Percentiles rank a stretch among this genome's conserved stretches.
phyloP scores from a whole-genome alignment of 2,329 filamentous ascomycete genomes.

The Diaporthe sp. region DNA sequence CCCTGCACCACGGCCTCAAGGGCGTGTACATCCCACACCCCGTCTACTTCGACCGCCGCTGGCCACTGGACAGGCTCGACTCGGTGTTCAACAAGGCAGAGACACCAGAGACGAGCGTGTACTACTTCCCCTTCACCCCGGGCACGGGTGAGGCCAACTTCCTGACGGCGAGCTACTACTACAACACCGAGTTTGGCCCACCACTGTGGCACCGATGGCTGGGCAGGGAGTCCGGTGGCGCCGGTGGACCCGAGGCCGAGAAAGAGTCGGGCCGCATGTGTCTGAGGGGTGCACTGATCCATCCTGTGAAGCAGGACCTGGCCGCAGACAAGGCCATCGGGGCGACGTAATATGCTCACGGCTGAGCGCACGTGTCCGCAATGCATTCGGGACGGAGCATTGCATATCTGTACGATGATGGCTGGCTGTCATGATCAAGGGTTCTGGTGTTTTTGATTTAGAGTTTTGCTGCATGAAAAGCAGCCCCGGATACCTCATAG shows the following conservation, averaged over 20 bases:
- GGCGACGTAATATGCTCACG: slow-evolving; percentile 23
- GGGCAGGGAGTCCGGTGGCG: slow-evolving; percentile 65
- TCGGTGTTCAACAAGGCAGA: slow-evolving; percentile 70
- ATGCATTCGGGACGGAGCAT: background rate
- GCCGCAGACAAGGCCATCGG: slow-evolving; percentile 32
- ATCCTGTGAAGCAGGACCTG: slow-evolving; percentile 67
- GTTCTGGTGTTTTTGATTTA: slow-evolving; percentile 6
- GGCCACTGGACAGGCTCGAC: slow-evolving; percentile 65
- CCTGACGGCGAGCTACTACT: slow-evolving; percentile 70
- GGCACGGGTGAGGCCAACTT: slow-evolving; percentile 66
- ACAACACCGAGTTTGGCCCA: slow-evolving; percentile 65
- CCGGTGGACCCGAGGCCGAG: slow-evolving; percentile 60
- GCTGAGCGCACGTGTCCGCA: background rate
- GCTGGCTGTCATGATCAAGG: background rate
- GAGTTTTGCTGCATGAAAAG: background rate
- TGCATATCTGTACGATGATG: slow-evolving; percentile 10
- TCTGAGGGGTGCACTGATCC: slow-evolving; percentile 71
- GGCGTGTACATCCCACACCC: slow-evolving; percentile 82
- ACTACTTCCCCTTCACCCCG: slow-evolving; percentile 51
- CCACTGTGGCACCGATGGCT: slow-evolving; percentile 72
- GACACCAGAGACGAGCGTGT: slow-evolving; percentile 60
- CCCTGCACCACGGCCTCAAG: slow-evolving; percentile 82
- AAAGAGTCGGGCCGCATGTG: slow-evolving; percentile 65
- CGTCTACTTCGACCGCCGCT: slow-evolving; percentile 81
- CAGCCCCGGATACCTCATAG: slow-evolving; percentile 23